phyloP scores from a whole-genome alignment of 257 asterid species.

The Misopates orontium region DNA sequence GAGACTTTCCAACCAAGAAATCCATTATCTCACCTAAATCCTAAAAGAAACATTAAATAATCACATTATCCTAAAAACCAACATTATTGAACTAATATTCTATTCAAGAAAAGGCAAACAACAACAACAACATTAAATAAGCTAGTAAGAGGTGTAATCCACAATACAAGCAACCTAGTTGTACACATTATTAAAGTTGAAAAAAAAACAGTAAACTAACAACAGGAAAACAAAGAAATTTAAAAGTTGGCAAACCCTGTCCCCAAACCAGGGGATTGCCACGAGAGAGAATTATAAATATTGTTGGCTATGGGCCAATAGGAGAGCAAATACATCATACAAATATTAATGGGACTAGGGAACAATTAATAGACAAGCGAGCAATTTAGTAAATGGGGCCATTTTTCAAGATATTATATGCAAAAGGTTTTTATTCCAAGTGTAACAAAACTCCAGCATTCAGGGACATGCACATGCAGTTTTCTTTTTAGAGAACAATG shows the following conservation, averaged over 20 bases:
- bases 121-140: slow-evolving; percentile 21
- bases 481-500: slow-evolving; percentile 17
- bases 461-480: slow-evolving; percentile 42
- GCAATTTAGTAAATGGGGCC: slow-evolving; percentile 34
- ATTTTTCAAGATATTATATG: slow-evolving; percentile 26
- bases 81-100: slow-evolving; percentile 18
- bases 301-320: slow-evolving; percentile 31
- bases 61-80: slow-evolving; percentile 12
- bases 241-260: slow-evolving; percentile 35
- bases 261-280: slow-evolving; percentile 32
- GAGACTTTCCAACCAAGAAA: slow-evolving; percentile 4
- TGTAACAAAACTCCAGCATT: slow-evolving; percentile 26
- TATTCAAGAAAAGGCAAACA: slow-evolving; percentile 19
- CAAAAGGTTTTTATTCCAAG: slow-evolving; percentile 7
- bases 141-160: slow-evolving; percentile 6
- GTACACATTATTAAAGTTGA: slow-evolving; percentile 19
- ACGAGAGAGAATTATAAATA: slow-evolving; percentile 35
- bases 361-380: slow-evolving; percentile 33
- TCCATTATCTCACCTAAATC: slow-evolving; percentile 1
- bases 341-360: slow-evolving; percentile 45
- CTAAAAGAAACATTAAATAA: slow-evolving; percentile 17
- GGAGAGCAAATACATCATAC: slow-evolving; percentile 15
- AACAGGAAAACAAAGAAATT: slow-evolving; percentile 29
- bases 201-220: slow-evolving; percentile 33
- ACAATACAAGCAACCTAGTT: slow-evolving; percentile 27